phyloP scores from a whole-genome alignment of 129 eudicot species.

The Tagetes patula region DNA sequence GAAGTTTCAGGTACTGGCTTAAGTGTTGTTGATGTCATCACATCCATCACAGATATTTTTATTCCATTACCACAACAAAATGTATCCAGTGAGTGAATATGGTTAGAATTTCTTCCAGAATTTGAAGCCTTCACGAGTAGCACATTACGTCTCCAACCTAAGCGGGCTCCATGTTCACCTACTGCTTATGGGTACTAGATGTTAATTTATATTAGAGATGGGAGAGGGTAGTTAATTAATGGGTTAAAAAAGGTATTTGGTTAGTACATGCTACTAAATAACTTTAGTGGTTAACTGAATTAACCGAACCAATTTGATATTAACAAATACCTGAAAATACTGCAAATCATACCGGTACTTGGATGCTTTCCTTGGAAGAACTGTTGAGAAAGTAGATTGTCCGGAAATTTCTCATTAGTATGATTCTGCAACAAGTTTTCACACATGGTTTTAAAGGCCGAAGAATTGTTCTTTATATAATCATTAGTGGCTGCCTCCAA shows the following conservation, averaged over 20 bases:
- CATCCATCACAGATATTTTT: conserved; percentile 44
- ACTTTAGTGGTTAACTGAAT: not conserved
- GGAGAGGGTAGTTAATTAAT: not conserved
- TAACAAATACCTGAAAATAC: conserved; percentile 17
- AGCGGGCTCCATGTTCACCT: conserved; percentile 53
- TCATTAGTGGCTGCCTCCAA: conserved; percentile 87
- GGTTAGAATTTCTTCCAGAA: conserved; percentile 65
- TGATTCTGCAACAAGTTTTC: conserved; percentile 57
- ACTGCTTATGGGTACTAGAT: conserved; percentile 12
- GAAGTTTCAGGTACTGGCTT: conserved; percentile 55
- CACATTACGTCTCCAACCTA: conserved; percentile 94
- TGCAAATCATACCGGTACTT: conserved; percentile 32
- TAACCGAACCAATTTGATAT: not conserved
- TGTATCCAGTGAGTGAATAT: conserved; percentile 75
- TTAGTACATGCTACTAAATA: not conserved
- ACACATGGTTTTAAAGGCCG: conserved; percentile 59
- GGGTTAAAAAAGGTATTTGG: not conserved
- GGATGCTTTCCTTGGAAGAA: conserved; percentile 45
- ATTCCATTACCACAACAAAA: conserved; percentile 61
- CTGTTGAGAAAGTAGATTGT: conserved; percentile 44
- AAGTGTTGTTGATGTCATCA: conserved; percentile 39
- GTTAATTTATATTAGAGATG: not conserved
- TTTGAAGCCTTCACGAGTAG: conserved; percentile 85
- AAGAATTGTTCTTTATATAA: conserved; percentile 58
- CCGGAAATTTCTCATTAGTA: conserved; percentile 53